These are phyloP conservation scores for Starmerella potacharoeniae DNA, from an alignment of 805 yeast species.

Conservation along the genomic window DNA sequence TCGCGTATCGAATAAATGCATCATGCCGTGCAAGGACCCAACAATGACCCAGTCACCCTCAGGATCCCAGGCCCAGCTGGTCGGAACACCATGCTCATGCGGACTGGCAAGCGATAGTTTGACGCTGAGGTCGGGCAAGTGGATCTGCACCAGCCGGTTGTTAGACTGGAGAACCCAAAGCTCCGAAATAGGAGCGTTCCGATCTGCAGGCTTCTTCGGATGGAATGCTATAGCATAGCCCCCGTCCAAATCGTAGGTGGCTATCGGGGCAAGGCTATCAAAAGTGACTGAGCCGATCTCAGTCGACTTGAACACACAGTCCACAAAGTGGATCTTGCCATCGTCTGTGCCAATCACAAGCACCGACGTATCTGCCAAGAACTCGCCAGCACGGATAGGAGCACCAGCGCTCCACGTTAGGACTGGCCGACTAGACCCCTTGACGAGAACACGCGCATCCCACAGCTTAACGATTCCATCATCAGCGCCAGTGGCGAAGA, in stretches of 20 bases:
- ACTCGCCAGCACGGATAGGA: conserved; percentile 39
- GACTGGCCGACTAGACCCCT: conserved; percentile 35
- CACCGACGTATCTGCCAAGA: conserved; percentile 45
- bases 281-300: conserved; percentile 8
- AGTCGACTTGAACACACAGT: conserved; percentile 17
- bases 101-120: conserved; percentile 41
- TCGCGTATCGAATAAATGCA: conserved; percentile 74
- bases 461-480: conserved; percentile 64
- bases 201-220: conserved; percentile 8
- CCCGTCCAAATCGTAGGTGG: conserved; percentile 1
- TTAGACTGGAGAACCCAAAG: conserved; percentile 18
- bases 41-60: conserved; percentile 51
- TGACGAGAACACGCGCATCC: conserved; percentile 59
- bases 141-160: conserved; percentile 33
- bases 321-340: conserved; percentile 34
- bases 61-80: conserved; percentile 46
- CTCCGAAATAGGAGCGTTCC: not conserved
- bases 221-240: conserved; percentile 38
- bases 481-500: conserved; percentile 68
- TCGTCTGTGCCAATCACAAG: conserved; percentile 45
- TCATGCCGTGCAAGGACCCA: conserved; percentile 64
- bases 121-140: conserved; percentile 45
- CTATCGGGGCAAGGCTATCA: conserved; percentile 3
- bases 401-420: conserved; percentile 31
- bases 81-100: conserved; percentile 52